A percentile compares a stretch with the other conserved stretches of the same genome.
Evolutionary conservation across 2,329 filamentous ascomycete genomes (phyloP).

Genomic region (Teratosphaeria epicoccoides): DNA sequence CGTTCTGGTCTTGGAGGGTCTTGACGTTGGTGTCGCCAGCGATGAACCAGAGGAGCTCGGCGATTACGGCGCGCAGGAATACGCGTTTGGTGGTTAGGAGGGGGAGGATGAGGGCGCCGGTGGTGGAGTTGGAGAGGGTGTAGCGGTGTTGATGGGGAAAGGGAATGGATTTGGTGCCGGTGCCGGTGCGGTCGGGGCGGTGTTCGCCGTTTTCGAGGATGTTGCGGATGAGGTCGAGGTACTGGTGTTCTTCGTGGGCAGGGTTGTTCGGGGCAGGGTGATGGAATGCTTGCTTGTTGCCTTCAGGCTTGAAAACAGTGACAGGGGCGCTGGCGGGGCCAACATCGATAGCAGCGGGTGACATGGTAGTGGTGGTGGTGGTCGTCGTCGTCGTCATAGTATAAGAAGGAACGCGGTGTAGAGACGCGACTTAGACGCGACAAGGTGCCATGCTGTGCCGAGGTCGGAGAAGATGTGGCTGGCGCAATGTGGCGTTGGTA

Average conservation of each 20-base stretch:
- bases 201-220: conserved; percentile 78
- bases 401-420: neutral
- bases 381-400: neutral
- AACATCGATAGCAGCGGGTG: conserved; percentile 21
- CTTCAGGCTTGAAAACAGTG: conserved; percentile 10
- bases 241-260: conserved; percentile 80
- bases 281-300: conserved; percentile 5
- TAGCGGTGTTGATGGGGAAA: conserved; percentile 82
- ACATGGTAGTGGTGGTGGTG: conserved; percentile 13
- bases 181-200: conserved; percentile 87
- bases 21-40: conserved; percentile 70
- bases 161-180: conserved; percentile 82
- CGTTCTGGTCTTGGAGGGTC: conserved; percentile 63
- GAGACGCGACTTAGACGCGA: conserved; percentile 1
- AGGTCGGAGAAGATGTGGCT: neutral
- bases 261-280: conserved; percentile 16
- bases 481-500: neutral
- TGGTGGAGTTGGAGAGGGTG: conserved; percentile 52
- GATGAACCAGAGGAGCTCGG: conserved; percentile 94
- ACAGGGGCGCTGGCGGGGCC: conserved; percentile 20
- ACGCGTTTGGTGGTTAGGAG: conserved; percentile 97
- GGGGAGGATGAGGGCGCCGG: conserved; percentile 59
- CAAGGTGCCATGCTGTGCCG: neutral
- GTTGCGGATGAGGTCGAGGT: conserved; percentile 75
- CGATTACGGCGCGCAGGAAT: conserved; percentile 79